Conservation (phyloP, 2,329 filamentous ascomycete genomes). For the Diaporthe sp. region DNA sequence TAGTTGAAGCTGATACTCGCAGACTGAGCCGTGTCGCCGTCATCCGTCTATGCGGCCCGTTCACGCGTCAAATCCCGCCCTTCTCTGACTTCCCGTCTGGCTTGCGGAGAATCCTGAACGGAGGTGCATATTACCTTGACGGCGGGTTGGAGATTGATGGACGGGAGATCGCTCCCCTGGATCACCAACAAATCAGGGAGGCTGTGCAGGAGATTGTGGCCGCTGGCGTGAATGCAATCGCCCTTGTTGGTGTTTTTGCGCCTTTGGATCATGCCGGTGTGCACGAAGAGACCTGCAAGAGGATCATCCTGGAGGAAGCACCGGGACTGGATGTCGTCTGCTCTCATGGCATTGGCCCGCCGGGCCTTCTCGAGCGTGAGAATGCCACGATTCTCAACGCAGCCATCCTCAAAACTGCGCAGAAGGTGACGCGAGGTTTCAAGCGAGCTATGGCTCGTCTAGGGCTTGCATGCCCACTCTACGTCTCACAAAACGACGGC, state of each 20-base stretch:
- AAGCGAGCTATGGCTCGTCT: slow-evolving; percentile 45
- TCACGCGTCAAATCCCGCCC: slow-evolving; percentile 53
- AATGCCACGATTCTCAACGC: slow-evolving; percentile 67
- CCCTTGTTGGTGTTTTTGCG: background rate
- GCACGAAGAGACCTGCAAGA: background rate
- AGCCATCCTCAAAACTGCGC: slow-evolving; percentile 58
- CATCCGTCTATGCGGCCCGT: slow-evolving; percentile 43
- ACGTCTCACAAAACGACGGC: background rate
- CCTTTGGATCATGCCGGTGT: background rate
- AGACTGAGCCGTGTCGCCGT: slow-evolving; percentile 44
- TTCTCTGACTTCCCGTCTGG: slow-evolving; percentile 51
- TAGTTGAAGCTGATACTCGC: slow-evolving; percentile 37
- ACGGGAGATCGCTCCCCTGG: slow-evolving; percentile 40
- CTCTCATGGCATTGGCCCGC: slow-evolving; percentile 43
- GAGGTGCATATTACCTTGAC: slow-evolving; percentile 37
- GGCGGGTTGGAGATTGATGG: slow-evolving; percentile 40
- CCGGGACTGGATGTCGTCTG: background rate
- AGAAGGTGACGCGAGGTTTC: slow-evolving; percentile 58
- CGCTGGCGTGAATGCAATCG: background rate
- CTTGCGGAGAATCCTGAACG: slow-evolving; percentile 57
- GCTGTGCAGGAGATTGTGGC: background rate
- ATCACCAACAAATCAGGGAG: background rate
- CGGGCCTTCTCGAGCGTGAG: slow-evolving; percentile 58
- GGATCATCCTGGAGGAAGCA: background rate
- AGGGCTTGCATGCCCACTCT: background rate